Conservation (phyloP, 1,284 basidiomycete species). For the Trametes polyzona region DNA sequence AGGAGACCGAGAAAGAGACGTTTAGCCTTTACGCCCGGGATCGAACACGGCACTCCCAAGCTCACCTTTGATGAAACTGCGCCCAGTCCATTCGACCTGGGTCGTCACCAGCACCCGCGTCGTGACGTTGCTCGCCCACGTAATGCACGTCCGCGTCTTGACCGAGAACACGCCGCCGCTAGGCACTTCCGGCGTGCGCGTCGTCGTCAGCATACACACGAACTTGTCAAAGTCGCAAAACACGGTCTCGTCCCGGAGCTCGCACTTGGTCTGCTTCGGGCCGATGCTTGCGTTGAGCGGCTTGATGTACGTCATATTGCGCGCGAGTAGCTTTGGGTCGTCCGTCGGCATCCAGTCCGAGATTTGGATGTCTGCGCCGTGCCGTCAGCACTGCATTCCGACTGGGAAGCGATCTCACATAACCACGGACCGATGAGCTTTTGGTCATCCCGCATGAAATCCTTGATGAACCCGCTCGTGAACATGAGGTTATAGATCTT, state of each 20-base stretch:
- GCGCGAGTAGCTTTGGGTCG: slow-evolving; percentile 73
- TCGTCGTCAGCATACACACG: slow-evolving; percentile 86
- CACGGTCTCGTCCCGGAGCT: slow-evolving; percentile 85
- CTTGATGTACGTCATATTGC: slow-evolving; percentile 96
- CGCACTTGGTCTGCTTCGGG: slow-evolving; percentile 94
- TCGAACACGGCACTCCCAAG: slow-evolving; percentile 1
- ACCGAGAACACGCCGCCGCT: slow-evolving; percentile 91
- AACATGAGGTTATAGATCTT: slow-evolving; percentile 97
- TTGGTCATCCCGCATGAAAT: slow-evolving; percentile 89
- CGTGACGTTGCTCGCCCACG: slow-evolving; percentile 84
- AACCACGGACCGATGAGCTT: slow-evolving; percentile 84
- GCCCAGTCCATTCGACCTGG: slow-evolving; percentile 94
- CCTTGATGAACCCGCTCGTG: slow-evolving; percentile 93
- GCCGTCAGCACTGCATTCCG: neutral
- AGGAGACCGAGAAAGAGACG: neutral
- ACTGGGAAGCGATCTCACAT: too few species aligned
- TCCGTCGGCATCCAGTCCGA: slow-evolving; percentile 85
- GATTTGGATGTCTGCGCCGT: slow-evolving; percentile 79
- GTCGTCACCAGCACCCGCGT: slow-evolving; percentile 88
- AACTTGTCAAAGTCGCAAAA: slow-evolving; percentile 87
- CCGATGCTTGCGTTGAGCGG: slow-evolving; percentile 88
- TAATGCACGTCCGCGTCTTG: slow-evolving; percentile 94
- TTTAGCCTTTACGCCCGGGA: neutral
- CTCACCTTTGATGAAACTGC: slow-evolving; percentile 94
- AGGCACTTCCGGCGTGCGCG: slow-evolving; percentile 93